Evolutionary conservation across 1,284 basidiomycete species (phyloP), one percentile per base, ranked within the genome.

Genomic region (Erythrobasidium hasegawianum): DNA sequence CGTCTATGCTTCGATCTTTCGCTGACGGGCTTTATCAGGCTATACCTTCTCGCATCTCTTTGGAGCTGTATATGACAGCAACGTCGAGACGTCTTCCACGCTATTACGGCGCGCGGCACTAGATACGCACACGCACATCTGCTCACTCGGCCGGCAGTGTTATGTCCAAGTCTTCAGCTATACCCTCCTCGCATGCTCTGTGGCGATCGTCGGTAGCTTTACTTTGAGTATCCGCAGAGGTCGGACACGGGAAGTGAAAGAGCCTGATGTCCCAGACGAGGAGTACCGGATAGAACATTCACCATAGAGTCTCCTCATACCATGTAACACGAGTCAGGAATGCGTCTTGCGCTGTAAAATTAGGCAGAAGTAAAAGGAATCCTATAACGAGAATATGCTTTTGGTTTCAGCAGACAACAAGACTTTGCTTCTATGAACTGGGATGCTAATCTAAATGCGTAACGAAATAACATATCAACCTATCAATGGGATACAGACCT

Each of bases 41-140:
- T 65, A 57, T 53, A 53, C 62, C 43, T 65, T 65, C 33, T 65
- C 62, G 5, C 45, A 65, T 16, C 40, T 65, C 4, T 65, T 65
- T 20, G 62, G 62, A 13, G 45, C 22, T 9, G 52, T 65, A 10
- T 65, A 65, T 45, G 62, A 65, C 27, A 58, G 33, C 43, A 57
- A 55, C 22, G 43, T 54, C 60, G 29, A 64, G n/a, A 16, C 29
- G 16, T 22, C 33, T 26, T 24, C 52, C 11, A 5, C 33, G 33
- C 11, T 4, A 4, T 33, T 33, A 33, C 16, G 43, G 4, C 16
- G 43, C 5, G 43, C 43, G 5, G 55, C 33, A n/a, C 27, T 20
- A 38, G 26, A 26, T 16, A 56, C 24, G 8, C 56, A 57, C 33
- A 47, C 38, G 11, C 62, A 65, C 22, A 40, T 65, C 22, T 65